Base-by-base conservation (phyloP, 495 filamentous ascomycete genomes). In the Aspergillus biplanus region DNA sequence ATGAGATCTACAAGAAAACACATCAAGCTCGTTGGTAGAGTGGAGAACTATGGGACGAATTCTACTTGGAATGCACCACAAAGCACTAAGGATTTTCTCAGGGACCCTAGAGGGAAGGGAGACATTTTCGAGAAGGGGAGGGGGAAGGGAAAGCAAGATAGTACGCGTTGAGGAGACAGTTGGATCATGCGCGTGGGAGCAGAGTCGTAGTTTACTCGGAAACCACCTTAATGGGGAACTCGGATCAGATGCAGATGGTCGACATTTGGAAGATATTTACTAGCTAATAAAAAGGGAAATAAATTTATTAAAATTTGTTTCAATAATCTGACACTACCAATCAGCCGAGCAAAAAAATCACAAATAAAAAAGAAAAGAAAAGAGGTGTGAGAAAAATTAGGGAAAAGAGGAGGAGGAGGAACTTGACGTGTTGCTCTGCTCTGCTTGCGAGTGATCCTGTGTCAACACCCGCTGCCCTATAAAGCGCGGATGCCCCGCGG, bases 401-500 rank as follows among this genome's bases (percentile, higher is more conserved):
- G 56, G 52, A 54, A 61, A 60, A 61, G 59, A 69, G 42, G 27
- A 64, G 48, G 48, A 58, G 13, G 52, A 54, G 69, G 42, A 52
- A 60, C 63, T 67, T 68, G 65, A 65, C 66, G 66, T 63, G 69
- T 68, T 64, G 69, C 58, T 27, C 21, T 27, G 21, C 21, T 27
- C 21, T 64, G 58, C 53, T 65, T 64, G 66, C 56, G 69, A 71
- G 70, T 81, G 75, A 80, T 78, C 76, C 71, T 74, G 73, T 71
- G 73, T 77, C 78, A 77, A 77, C 75, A 75, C 70, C 71, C 66
- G 77, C 71, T 67, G 71, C 77, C 73, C 78, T 82, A 82, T 82
- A 82, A 81, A 82, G 74, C 75, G 65, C 77, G 72, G 72, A 74
- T 80, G 78, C 80, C 80, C 79, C 79, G 79, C 80, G 70, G 70